These are phyloP conservation scores for Monosporascus sp. DNA, from an alignment of 2,329 filamentous ascomycete genomes.

Conservation along the genomic window DNA sequence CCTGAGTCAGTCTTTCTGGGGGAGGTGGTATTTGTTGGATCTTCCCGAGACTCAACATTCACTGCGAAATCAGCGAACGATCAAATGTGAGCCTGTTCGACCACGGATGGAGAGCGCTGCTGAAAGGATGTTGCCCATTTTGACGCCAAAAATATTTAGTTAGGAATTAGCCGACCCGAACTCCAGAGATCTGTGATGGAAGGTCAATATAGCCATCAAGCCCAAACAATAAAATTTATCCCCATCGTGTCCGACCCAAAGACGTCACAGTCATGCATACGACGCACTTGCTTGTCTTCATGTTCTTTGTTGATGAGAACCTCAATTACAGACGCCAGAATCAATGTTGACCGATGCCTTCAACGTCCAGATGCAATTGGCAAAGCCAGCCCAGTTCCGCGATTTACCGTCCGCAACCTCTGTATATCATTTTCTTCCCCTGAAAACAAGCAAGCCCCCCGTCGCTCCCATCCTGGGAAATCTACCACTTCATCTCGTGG, in stretches of 20 bases:
- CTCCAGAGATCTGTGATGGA: not conserved
- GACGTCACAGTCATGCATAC: not conserved
- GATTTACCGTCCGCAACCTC: constrained; percentile 42
- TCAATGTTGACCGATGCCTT: constrained; percentile 57
- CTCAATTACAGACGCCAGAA: constrained; percentile 61
- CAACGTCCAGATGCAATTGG: constrained; percentile 62
- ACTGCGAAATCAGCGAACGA: too few species aligned
- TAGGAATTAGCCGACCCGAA: not conserved
- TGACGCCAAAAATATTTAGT: not conserved
- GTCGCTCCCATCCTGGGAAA: constrained; percentile 3
- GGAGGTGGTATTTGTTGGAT: too few species aligned
- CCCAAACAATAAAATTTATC: not conserved
- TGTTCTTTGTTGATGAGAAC: constrained; percentile 54
- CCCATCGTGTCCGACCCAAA: not conserved
- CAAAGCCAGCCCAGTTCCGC: constrained; percentile 51
- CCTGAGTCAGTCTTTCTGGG: too few species aligned
- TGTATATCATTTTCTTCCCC: constrained; percentile 19
- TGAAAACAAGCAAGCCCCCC: constrained; percentile 20
- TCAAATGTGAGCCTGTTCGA: too few species aligned
- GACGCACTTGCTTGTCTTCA: constrained; percentile 31
- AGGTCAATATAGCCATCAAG: not conserved
- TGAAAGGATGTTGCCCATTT: too few species aligned
- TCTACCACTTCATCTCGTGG: constrained; percentile 99
- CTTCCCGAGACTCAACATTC: too few species aligned
- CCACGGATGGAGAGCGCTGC: too few species aligned